Evolutionary conservation across 2,329 filamentous ascomycete species (phyloP).

Genomic region (Epichloe typhina): DNA sequence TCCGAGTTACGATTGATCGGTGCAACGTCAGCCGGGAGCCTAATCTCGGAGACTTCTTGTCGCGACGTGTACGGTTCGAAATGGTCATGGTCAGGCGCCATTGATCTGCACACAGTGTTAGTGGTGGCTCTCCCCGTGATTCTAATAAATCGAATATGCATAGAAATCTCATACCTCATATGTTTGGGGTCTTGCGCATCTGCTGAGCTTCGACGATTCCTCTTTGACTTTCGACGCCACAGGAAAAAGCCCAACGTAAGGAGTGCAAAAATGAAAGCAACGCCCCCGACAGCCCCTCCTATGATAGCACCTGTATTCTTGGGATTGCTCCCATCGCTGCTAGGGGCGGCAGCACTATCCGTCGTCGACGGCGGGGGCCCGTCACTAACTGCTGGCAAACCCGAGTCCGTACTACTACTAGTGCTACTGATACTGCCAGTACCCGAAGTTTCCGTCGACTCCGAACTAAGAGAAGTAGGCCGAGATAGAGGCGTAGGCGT

Average conservation of each 20-base stretch:
- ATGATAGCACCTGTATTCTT: slow-evolving; percentile 36
- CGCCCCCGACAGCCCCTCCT: slow-evolving; percentile 39
- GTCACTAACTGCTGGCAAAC: background rate
- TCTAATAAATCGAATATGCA: background rate
- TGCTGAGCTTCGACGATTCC: background rate
- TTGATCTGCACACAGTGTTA: slow-evolving; percentile 17
- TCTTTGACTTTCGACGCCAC: slow-evolving; percentile 21
- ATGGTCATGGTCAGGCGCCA: slow-evolving; percentile 12
- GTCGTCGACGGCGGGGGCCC: slow-evolving; percentile 9
- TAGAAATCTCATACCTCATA: slow-evolving; percentile 22
- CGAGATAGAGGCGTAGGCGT: slow-evolving; percentile 24
- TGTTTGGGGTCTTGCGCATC: slow-evolving; percentile 22
- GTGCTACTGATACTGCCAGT: background rate
- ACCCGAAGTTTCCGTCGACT: slow-evolving; percentile 6
- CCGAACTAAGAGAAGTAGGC: slow-evolving; percentile 27
- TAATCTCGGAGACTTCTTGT: slow-evolving; percentile 14
- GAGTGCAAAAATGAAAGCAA: slow-evolving; percentile 31
- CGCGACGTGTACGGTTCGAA: slow-evolving; percentile 18
- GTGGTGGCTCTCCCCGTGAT: background rate
- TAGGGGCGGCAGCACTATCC: slow-evolving; percentile 14
- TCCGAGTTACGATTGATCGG: slow-evolving; percentile 6
- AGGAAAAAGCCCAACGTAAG: slow-evolving; percentile 29
- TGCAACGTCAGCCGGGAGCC: background rate
- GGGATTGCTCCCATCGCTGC: slow-evolving; percentile 14
- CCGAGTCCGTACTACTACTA: background rate